phyloP scores from a whole-genome alignment of 1,284 basidiomycete species.

The Leccinum cinnamomeum region DNA sequence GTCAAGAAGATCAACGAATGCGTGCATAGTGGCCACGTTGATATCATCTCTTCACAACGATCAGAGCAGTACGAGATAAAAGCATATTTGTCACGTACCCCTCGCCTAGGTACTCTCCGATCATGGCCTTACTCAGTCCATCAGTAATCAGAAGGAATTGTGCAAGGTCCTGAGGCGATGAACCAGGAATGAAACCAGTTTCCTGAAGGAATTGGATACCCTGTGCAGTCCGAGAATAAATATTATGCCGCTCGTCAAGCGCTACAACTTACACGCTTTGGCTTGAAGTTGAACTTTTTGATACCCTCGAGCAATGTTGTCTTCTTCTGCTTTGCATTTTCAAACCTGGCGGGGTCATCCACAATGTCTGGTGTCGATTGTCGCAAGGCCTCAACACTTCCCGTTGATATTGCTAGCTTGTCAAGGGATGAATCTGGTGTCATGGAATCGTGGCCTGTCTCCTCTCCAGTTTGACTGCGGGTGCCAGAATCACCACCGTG shows the following conservation, averaged over 20 bases:
- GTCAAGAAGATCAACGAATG: constrained; percentile 90
- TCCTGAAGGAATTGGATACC: constrained; percentile 91
- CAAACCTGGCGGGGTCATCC: constrained; percentile 93
- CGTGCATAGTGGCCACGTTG: constrained; percentile 93
- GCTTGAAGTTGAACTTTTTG: constrained; percentile 98
- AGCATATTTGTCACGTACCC: constrained; percentile 54
- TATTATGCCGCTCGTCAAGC: neutral
- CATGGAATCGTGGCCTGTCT: constrained; percentile 47
- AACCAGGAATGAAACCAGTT: constrained; percentile 83
- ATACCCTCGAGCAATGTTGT: constrained; percentile 94
- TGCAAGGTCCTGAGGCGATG: constrained; percentile 81
- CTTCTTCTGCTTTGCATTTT: constrained; percentile 97
- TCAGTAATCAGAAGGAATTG: constrained; percentile 88
- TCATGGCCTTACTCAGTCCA: constrained; percentile 93
- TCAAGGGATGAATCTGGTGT: constrained; percentile 57
- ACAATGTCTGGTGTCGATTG: constrained; percentile 72
- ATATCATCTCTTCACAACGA: constrained; percentile 65
- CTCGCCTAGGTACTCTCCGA: constrained; percentile 98
- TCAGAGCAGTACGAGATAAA: constrained; percentile 6
- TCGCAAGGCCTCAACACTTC: constrained; percentile 54
- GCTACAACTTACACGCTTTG: constrained; percentile 68
- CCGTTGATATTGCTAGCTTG: constrained; percentile 42
- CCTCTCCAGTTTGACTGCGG: constrained; percentile 51
- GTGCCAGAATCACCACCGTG: constrained; percentile 40
- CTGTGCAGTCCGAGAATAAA: constrained; percentile 38